These are phyloP conservation scores for Cenchrus americanus DNA, from an alignment of 176 grass and related monocot species.

Conservation along the genomic window DNA sequence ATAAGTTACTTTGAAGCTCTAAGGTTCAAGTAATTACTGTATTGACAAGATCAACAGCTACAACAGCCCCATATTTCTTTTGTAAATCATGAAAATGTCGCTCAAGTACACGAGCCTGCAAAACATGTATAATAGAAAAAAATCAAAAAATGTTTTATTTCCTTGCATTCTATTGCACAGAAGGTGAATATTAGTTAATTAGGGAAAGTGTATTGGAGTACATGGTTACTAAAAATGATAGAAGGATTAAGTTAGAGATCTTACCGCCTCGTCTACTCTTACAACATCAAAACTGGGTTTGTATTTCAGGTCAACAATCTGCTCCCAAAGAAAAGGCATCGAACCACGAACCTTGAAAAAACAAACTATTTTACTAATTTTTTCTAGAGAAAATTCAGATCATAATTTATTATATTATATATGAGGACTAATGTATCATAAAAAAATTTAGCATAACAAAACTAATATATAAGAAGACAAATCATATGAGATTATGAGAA, in stretches of 20 bases:
- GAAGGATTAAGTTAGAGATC: slow-evolving; percentile 12
- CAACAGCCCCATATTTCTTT: slow-evolving; percentile 88
- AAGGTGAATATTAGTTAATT: neutral
- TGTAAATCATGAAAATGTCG: slow-evolving; percentile 79
- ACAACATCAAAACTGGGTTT: slow-evolving; percentile 85
- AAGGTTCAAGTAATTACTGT: slow-evolving; percentile 50
- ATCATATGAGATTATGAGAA: no score
- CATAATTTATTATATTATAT: neutral
- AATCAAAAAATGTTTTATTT: slow-evolving; percentile 22
- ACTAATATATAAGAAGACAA: neutral
- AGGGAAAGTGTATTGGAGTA: neutral
- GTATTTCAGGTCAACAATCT: slow-evolving; percentile 95
- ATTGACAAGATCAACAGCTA: slow-evolving; percentile 88
- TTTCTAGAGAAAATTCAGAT: neutral
- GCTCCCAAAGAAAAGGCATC: slow-evolving; percentile 90
- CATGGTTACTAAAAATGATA: slow-evolving; percentile 3
- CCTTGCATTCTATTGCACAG: neutral
- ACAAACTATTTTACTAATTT: neutral
- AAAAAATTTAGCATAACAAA: neutral
- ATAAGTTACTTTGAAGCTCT: neutral
- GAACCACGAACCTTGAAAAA: slow-evolving; percentile 88
- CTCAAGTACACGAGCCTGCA: slow-evolving; percentile 74
- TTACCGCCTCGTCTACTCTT: slow-evolving; percentile 76
- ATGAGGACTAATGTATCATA: neutral
- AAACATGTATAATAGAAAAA: slow-evolving; percentile 24